Percentiles rank a stretch among this genome's conserved stretches.
These are phyloP conservation scores for Ogataea paraovalis DNA, from an alignment of 805 yeast species.

Conservation along the genomic window DNA sequence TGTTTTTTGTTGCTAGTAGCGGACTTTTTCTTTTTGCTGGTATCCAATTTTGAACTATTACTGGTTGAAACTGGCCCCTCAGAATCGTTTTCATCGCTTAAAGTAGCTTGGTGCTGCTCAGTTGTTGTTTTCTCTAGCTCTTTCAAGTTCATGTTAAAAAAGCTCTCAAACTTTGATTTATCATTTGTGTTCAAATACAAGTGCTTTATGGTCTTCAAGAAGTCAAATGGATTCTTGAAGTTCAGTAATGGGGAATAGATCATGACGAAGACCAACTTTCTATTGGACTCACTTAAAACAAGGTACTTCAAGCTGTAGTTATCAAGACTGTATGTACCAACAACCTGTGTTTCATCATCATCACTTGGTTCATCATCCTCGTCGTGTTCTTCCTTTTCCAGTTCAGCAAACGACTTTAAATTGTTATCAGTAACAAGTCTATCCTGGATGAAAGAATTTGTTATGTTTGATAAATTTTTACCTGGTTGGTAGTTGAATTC, in stretches of 20 bases:
- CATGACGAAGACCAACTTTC: constrained; percentile 37
- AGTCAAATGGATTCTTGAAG: constrained; percentile 27
- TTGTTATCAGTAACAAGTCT: constrained; percentile 41
- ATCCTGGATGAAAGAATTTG: constrained; percentile 47
- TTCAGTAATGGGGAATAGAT: constrained; percentile 36
- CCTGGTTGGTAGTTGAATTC: constrained; percentile 42
- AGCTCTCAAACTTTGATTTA: constrained; percentile 34
- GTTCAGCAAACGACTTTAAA: constrained; percentile 18
- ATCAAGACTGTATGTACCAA: constrained; percentile 33
- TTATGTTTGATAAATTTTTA: constrained; percentile 35
- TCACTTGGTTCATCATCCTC: constrained; percentile 23
- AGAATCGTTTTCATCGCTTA: constrained; percentile 4
- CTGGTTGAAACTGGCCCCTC: background rate
- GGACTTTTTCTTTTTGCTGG: constrained; percentile 12
- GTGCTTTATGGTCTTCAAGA: constrained; percentile 22
- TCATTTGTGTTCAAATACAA: constrained; percentile 23
- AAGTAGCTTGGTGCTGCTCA: constrained; percentile 1
- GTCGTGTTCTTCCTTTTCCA: constrained; percentile 16
- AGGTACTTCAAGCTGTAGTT: constrained; percentile 44
- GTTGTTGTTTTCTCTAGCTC: constrained; percentile 24
- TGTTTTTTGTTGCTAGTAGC: constrained; percentile 34
- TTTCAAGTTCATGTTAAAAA: constrained; percentile 35
- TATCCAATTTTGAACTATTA: background rate
- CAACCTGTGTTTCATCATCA: constrained; percentile 15
- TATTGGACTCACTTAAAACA: constrained; percentile 34